Percentiles rank a stretch among this genome's conserved stretches.
phyloP scores from a whole-genome alignment of 176 grass and related monocot species.

The Eremochloa ophiuroides region DNA sequence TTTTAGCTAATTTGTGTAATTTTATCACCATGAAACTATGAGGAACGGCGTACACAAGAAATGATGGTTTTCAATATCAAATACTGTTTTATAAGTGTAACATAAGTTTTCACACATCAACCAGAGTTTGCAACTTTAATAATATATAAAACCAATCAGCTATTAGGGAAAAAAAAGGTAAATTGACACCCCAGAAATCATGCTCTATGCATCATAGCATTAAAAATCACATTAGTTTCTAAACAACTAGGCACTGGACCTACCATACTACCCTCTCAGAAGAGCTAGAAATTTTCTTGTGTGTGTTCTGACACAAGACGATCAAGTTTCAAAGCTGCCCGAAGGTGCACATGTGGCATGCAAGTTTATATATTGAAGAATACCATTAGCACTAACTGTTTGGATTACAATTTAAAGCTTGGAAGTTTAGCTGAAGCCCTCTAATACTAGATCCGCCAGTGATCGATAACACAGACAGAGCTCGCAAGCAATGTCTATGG shows the following conservation, averaged over 20 bases:
- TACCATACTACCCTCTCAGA: background rate
- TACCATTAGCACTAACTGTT: background rate
- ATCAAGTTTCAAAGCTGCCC: background rate
- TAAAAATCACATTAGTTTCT: slow-evolving; percentile 1
- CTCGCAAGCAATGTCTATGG: too few relatives aligned
- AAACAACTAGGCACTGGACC: background rate
- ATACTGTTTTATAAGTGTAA: background rate
- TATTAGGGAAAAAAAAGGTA: background rate
- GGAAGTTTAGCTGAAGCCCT: background rate
- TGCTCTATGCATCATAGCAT: background rate
- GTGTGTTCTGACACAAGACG: background rate
- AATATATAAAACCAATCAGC: background rate
- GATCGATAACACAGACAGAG: too few relatives aligned
- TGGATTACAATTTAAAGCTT: background rate
- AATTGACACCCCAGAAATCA: background rate
- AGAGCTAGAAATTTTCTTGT: background rate
- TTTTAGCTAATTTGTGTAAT: background rate
- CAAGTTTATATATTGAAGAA: background rate
- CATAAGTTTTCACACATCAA: background rate
- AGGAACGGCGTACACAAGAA: background rate
- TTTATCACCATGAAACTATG: background rate
- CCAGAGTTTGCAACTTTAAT: background rate
- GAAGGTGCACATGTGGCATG: too few relatives aligned
- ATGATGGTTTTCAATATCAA: background rate
- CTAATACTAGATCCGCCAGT: background rate